Conservation (phyloP, 306 rosid species). For the Acacia confusa region DNA sequence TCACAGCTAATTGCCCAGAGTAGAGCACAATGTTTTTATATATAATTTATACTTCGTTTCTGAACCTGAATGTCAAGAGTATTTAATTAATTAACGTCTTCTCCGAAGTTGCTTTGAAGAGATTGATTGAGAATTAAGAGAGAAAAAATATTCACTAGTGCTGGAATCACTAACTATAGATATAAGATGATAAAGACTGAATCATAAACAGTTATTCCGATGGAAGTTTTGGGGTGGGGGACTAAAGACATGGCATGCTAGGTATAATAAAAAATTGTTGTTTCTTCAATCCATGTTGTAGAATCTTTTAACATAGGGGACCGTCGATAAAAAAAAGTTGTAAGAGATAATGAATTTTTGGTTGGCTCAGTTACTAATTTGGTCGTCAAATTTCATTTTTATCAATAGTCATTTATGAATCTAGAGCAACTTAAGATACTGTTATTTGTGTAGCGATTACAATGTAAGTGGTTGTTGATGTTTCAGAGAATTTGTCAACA, state of each 20-base stretch:
- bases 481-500: background rate
- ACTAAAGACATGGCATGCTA: conserved; percentile 45
- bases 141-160: background rate
- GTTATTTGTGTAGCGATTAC: background rate
- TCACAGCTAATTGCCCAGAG: conserved; percentile 7
- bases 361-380: background rate
- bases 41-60: conserved; percentile 32
- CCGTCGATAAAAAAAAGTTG: conserved; percentile 36
- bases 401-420: no score
- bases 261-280: conserved; percentile 29
- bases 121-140: background rate
- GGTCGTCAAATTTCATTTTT: background rate
- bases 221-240: background rate
- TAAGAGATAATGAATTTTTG: background rate
- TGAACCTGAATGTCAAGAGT: background rate
- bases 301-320: conserved; percentile 47
- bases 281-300: conserved; percentile 14
- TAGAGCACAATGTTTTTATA: conserved; percentile 3
- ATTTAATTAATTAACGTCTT: background rate
- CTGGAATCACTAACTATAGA: background rate
- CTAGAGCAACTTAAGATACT: background rate
- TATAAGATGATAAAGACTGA: background rate
- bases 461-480: background rate
- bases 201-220: background rate
- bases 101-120: background rate